Evolutionary conservation across 345 rosid genomes (phyloP).

Genomic region (Viola odorata): DNA sequence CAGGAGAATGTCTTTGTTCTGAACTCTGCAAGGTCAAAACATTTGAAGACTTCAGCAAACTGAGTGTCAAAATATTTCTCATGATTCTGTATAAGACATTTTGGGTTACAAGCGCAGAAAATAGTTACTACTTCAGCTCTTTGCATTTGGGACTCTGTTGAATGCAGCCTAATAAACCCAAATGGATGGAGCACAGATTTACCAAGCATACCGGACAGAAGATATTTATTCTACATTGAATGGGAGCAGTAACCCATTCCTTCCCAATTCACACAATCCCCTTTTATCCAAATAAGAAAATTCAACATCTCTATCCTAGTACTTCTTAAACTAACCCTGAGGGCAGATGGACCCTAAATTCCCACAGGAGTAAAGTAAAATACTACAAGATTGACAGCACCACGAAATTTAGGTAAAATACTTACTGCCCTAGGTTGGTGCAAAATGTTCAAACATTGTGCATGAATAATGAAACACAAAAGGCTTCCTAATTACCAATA

Average conservation of each 20-base stretch:
- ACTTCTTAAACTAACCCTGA: too few species aligned
- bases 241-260: too few species aligned
- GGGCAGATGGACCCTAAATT: too few species aligned
- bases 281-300: too few species aligned
- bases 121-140: too few species aligned
- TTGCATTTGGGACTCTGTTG: neutral
- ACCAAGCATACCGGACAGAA: too few species aligned
- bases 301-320: too few species aligned
- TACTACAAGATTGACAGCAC: too few species aligned
- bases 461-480: neutral
- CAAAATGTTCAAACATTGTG: neutral
- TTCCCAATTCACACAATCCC: too few species aligned
- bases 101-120: neutral
- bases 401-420: neutral
- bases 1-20: slow-evolving; percentile 62
- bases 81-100: neutral
- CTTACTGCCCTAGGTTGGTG: neutral
- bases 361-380: too few species aligned
- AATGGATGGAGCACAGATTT: neutral
- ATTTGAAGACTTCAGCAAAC: neutral
- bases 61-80: neutral
- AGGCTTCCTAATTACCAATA: slow-evolving; percentile 13
- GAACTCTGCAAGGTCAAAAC: slow-evolving; percentile 41
- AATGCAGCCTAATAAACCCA: neutral
- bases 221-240: too few species aligned